Base-by-base conservation (phyloP, 2,329 filamentous ascomycete species). In the Epichloe amarillans region DNA sequence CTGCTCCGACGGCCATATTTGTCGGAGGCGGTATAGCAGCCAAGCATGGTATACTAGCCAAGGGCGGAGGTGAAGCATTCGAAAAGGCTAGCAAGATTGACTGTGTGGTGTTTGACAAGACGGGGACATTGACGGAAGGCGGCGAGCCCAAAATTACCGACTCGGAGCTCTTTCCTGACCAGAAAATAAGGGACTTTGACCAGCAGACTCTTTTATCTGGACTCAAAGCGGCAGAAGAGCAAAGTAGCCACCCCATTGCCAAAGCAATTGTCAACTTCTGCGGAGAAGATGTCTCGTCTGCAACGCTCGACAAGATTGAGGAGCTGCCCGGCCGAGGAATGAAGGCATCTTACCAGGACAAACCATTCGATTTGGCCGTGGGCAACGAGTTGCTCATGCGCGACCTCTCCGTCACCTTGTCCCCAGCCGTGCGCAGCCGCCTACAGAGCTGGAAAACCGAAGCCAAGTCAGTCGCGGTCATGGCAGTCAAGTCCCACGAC, bases 51-150 rank as follows among this genome's bases (percentile, higher is more conserved):
- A 88, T 94, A 50, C 72, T 94, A 1, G 87, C 86, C 57, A 88
- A 89, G 65, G 87, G 88, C 21, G 88, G 88, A 21, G 88, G 88
- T 36, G 86, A 90, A 62, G 88, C 87, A 0, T 91, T 93, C 62
- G 86, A 91, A 64, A 88, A 88, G 68, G 87, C 87, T 4, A 89
- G 85, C 62, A 79, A 77, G 11, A 74, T 90, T 43, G 82, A 88
- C 63, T 84, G 83, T 49, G 82, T 93, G 39, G 84, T 93, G 1
- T 93, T 94, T 62, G 88, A 94, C 73, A 93, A 94, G 72, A 94
- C 88, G 0, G 88, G 88, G 1, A 94, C 88, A 0, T 69, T 94
- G 52, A 93, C 88, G 0, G 71, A 84, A 58, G 72, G 85, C 4
- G 85, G 84, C 6, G 82, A 87, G 56, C 85, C 86, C 0, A 77